These are phyloP conservation scores for Heritiera littoralis DNA, from an alignment of 345 rosid species.

Conservation along the genomic window DNA sequence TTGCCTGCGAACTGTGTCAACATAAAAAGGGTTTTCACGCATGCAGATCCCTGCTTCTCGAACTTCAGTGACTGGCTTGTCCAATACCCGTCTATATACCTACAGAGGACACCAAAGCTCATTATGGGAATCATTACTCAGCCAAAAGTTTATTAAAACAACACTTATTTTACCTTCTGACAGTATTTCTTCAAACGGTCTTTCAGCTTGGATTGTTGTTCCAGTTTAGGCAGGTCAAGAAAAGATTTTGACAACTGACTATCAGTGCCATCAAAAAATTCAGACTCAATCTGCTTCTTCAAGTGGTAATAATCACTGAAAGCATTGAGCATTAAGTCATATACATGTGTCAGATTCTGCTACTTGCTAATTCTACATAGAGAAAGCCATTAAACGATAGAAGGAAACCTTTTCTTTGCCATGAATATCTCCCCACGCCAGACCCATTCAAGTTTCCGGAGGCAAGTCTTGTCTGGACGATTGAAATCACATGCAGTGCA, in stretches of 20 bases:
- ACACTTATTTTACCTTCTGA: slow-evolving; percentile 64
- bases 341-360: slow-evolving; percentile 25
- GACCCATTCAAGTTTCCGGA: slow-evolving; percentile 96
- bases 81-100: slow-evolving; percentile 85
- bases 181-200: slow-evolving; percentile 86
- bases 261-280: slow-evolving; percentile 62
- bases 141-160: slow-evolving; percentile 20
- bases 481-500: slow-evolving; percentile 98
- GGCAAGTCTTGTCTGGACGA: slow-evolving; percentile 91
- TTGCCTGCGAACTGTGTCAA: slow-evolving; percentile 95
- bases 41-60: slow-evolving; percentile 99
- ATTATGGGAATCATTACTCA: slow-evolving; percentile 24
- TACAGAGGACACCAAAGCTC: slow-evolving; percentile 32
- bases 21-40: slow-evolving; percentile 94
- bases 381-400: slow-evolving; percentile 8
- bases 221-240: slow-evolving; percentile 80
- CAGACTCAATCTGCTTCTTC: slow-evolving; percentile 95
- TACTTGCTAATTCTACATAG: slow-evolving; percentile 20
- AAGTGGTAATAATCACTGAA: slow-evolving; percentile 90
- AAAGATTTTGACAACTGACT: slow-evolving; percentile 72
- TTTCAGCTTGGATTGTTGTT: slow-evolving; percentile 74
- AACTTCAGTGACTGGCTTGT: slow-evolving; percentile 89
- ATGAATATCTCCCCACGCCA: slow-evolving; percentile 94
- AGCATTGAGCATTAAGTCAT: slow-evolving; percentile 20
- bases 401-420: slow-evolving; percentile 83